These are phyloP conservation scores for Myrmaecium sp. DNA, from an alignment of 2,329 filamentous ascomycete species.

Conservation along the genomic window DNA sequence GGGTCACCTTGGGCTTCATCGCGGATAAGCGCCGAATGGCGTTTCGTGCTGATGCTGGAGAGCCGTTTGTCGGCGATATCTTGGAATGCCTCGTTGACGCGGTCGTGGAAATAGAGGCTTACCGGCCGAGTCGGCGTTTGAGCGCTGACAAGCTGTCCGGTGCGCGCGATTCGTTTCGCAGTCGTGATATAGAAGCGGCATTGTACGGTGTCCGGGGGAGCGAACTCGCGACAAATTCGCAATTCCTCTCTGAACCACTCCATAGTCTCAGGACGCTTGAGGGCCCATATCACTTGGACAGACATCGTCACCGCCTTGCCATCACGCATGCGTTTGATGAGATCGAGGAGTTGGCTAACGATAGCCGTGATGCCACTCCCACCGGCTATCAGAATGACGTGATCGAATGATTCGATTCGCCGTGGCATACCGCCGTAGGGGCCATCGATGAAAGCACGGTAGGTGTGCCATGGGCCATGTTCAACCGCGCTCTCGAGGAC, in stretches of 20 bases:
- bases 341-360: slow-evolving; percentile 73
- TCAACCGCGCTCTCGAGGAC: slow-evolving; percentile 70
- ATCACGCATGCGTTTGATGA: slow-evolving; percentile 95
- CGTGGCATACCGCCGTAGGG: slow-evolving; percentile 91
- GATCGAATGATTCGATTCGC: slow-evolving; percentile 81
- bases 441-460: slow-evolving; percentile 80
- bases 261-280: slow-evolving; percentile 83
- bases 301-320: slow-evolving; percentile 84
- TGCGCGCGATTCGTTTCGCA: slow-evolving; percentile 39
- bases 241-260: slow-evolving; percentile 96
- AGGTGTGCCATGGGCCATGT: slow-evolving; percentile 80
- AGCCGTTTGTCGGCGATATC: slow-evolving; percentile 60
- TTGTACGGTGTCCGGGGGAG: slow-evolving; percentile 72
- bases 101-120: slow-evolving; percentile 66
- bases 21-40: slow-evolving; percentile 68
- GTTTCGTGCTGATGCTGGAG: slow-evolving; percentile 26
- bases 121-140: slow-evolving; percentile 39
- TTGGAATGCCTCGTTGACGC: slow-evolving; percentile 73
- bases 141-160: slow-evolving; percentile 34
- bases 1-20: slow-evolving; percentile 65
- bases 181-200: slow-evolving; percentile 93
- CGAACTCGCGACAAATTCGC: slow-evolving; percentile 75
- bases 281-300: slow-evolving; percentile 83
- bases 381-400: slow-evolving; percentile 81
- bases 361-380: slow-evolving; percentile 90